Percentiles rank a stretch among this genome's conserved stretches.
Conservation (phyloP, 1,284 basidiomycete species). For the Sphagnurus paluster region DNA sequence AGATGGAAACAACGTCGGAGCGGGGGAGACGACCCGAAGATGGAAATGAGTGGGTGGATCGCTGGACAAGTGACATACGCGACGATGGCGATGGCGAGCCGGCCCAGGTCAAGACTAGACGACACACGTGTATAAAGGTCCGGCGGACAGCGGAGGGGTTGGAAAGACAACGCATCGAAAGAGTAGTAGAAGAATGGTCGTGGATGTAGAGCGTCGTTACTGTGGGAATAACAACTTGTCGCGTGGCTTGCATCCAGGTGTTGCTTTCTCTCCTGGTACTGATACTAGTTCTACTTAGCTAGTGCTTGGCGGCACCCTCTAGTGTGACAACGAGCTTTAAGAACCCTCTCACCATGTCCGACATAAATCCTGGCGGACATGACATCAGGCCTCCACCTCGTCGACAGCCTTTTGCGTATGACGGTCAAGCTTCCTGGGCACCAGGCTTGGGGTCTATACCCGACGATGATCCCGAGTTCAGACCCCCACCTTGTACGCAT, state of each 20-base stretch:
- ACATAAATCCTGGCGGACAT: constrained; percentile 25
- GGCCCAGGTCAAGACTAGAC: constrained; percentile 47
- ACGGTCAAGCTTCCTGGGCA: constrained; percentile 16
- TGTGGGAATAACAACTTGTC: constrained; percentile 22
- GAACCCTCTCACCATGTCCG: constrained; percentile 23
- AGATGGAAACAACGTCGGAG: constrained; percentile 36
- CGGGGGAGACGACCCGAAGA: constrained; percentile 33
- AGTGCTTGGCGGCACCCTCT: too few species aligned
- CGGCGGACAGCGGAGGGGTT: constrained; percentile 55
- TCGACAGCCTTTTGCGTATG: constrained; percentile 16
- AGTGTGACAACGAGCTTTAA: too few species aligned
- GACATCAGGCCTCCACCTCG: constrained; percentile 23
- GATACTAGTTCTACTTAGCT: too few species aligned
- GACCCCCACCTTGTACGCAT: constrained; percentile 18
- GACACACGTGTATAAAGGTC: constrained; percentile 57
- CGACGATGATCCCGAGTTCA: constrained; percentile 16
- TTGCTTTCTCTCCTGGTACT: neutral
- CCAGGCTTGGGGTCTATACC: constrained; percentile 17
- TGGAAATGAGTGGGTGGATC: constrained; percentile 23
- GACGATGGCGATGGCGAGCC: constrained; percentile 36
- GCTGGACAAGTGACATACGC: constrained; percentile 13
- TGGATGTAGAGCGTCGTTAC: constrained; percentile 41
- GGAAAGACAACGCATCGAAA: constrained; percentile 70
- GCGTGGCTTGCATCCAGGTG: neutral
- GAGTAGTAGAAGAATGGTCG: constrained; percentile 65